Evolutionary conservation across 169 alveolate genomes (phyloP).

Genomic region (Plasmodium inui): DNA sequence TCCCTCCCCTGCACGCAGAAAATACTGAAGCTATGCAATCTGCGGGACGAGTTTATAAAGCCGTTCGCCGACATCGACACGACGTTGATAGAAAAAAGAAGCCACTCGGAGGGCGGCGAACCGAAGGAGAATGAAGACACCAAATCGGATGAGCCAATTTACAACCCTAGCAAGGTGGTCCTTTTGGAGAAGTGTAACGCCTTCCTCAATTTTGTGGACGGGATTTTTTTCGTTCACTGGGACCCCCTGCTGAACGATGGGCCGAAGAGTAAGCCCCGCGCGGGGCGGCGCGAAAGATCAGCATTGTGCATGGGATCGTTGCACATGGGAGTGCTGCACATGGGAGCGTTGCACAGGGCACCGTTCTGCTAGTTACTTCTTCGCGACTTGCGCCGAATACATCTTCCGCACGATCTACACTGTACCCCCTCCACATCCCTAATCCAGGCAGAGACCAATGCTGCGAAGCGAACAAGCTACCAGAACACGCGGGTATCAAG

Average conservation of each 20-base stretch:
- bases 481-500: conserved; percentile 1
- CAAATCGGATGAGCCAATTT: conserved; percentile 34
- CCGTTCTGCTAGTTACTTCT: background rate
- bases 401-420: too few species aligned
- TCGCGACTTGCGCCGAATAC: too few species aligned
- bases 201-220: conserved; percentile 53
- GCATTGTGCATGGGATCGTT: background rate
- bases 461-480: conserved; percentile 35
- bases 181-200: conserved; percentile 63
- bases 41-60: conserved; percentile 36
- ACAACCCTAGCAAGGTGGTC: conserved; percentile 39
- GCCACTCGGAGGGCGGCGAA: background rate
- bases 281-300: background rate
- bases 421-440: background rate
- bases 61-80: conserved; percentile 32
- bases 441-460: conserved; percentile 19
- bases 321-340: too few species aligned
- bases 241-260: conserved; percentile 29
- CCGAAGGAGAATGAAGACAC: background rate
- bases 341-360: background rate
- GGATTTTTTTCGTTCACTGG: conserved; percentile 65
- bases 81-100: background rate
- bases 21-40: conserved; percentile 22
- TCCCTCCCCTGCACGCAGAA: conserved; percentile 4
- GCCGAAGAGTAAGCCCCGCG: conserved; percentile 23